Percentiles rank a stretch among this genome's conserved stretches.
Evolutionary conservation across 495 filamentous ascomycete genomes (phyloP).

Genomic region (Aspergillus leporis): DNA sequence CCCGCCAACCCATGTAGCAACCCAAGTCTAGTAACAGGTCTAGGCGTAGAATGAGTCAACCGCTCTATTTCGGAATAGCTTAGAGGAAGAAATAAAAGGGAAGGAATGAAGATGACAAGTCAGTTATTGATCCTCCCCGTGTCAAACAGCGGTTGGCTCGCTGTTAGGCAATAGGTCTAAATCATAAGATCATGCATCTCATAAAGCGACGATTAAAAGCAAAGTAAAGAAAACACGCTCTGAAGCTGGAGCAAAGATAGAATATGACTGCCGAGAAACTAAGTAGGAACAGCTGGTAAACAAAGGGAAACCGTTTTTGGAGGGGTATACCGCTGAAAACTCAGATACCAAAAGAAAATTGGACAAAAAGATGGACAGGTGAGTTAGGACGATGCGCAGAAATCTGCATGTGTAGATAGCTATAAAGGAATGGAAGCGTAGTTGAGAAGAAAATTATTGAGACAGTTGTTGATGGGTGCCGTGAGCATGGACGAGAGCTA

Average conservation of each 20-base stretch:
- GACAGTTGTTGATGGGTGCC: conserved; percentile 16
- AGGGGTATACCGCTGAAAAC: conserved; percentile 34
- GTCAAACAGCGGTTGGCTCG: conserved; percentile 4
- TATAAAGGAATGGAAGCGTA: conserved; percentile 14
- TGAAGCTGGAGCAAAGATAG: conserved; percentile 8
- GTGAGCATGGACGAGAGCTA: conserved; percentile 25
- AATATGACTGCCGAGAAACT: conserved; percentile 10
- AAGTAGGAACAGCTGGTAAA: conserved; percentile 19
- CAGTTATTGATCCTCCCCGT: conserved; percentile 5
- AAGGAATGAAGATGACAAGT: conserved; percentile 4
- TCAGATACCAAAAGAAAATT: conserved; percentile 17
- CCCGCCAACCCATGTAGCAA: neutral
- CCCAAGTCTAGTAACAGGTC: neutral
- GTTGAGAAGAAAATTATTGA: conserved; percentile 13
- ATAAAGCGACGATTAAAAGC: conserved; percentile 7
- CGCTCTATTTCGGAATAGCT: neutral
- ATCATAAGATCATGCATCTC: conserved; percentile 20
- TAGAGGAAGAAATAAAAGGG: neutral
- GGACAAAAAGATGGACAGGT: conserved; percentile 1
- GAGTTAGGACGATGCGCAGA: neutral
- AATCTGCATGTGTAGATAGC: conserved; percentile 3
- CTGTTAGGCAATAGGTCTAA: conserved; percentile 6
- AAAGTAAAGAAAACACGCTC: conserved; percentile 8
- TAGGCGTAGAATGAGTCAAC: conserved; percentile 5
- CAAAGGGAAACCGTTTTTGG: conserved; percentile 24